These are phyloP conservation scores for Fusarium sarcochroum DNA, from an alignment of 2,329 filamentous ascomycete genomes.

Conservation along the genomic window DNA sequence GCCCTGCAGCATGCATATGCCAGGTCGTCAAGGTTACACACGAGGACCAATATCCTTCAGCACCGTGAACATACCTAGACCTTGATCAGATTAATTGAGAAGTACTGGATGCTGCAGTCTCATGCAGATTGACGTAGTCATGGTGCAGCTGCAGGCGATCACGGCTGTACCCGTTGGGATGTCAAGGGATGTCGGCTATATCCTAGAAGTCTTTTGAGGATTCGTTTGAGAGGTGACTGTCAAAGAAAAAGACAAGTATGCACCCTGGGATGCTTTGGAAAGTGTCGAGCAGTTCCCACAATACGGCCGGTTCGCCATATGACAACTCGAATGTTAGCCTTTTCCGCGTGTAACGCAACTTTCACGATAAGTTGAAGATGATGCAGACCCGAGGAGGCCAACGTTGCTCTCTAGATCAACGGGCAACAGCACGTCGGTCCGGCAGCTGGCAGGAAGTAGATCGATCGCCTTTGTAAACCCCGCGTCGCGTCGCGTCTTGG, in stretches of 20 bases:
- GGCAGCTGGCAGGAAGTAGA: neutral
- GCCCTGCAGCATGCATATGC: neutral
- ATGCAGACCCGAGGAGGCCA: neutral
- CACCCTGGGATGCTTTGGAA: too few species aligned
- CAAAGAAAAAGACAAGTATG: neutral
- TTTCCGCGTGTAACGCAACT: too few species aligned
- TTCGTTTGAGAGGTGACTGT: neutral
- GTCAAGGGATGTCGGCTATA: conserved; percentile 4
- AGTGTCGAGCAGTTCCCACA: neutral
- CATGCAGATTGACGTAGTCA: conserved; percentile 21
- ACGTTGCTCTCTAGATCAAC: neutral
- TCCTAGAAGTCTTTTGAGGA: neutral
- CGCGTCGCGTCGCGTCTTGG: conserved; percentile 22
- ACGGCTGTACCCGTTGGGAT: conserved; percentile 34
- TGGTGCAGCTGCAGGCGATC: conserved; percentile 32
- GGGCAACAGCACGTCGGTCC: conserved; percentile 13
- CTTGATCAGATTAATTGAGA: neutral
- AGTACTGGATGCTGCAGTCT: neutral
- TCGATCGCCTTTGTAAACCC: conserved; percentile 21
- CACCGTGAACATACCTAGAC: neutral
- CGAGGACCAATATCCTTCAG: neutral
- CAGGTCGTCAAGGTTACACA: neutral
- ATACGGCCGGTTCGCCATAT: neutral
- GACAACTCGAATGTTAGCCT: neutral
- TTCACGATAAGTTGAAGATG: neutral